phyloP scores from a whole-genome alignment of 257 asterid genomes.

The Ophiorrhiza pumila region DNA sequence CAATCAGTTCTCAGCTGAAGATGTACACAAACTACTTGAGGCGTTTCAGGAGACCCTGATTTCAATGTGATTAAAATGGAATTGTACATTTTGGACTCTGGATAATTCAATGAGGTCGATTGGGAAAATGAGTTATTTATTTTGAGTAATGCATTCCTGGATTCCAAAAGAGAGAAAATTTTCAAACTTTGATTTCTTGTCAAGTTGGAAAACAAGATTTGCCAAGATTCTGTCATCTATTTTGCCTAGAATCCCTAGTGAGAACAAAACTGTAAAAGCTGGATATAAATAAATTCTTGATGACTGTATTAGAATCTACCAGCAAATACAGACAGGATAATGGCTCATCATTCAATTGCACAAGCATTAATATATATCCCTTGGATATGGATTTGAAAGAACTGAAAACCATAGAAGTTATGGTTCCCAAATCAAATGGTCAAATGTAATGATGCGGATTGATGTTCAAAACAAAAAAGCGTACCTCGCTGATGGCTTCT shows the following conservation, averaged over 20 bases:
- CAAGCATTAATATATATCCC: neutral
- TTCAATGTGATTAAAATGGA: neutral
- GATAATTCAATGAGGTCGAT: neutral
- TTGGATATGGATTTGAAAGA: neutral
- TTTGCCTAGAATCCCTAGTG: neutral
- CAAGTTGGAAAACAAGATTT: neutral
- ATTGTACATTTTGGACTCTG: neutral
- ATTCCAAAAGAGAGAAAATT: neutral
- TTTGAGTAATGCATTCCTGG: neutral
- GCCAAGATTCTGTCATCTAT: neutral
- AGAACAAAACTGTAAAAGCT: neutral
- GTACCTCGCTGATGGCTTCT: slow-evolving; percentile 51
- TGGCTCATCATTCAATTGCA: neutral
- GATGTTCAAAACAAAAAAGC: neutral
- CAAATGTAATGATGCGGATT: neutral
- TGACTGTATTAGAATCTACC: neutral
- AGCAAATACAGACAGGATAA: neutral
- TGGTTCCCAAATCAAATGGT: neutral
- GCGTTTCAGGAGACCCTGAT: neutral
- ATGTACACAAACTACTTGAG: neutral
- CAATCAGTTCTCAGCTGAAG: neutral
- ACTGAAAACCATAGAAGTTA: neutral
- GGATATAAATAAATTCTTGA: neutral
- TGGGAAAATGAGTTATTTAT: neutral
- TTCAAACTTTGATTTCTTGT: neutral